These are phyloP conservation scores for Claviceps fusiformis DNA, from an alignment of 2,329 filamentous ascomycete genomes.

Conservation along the genomic window DNA sequence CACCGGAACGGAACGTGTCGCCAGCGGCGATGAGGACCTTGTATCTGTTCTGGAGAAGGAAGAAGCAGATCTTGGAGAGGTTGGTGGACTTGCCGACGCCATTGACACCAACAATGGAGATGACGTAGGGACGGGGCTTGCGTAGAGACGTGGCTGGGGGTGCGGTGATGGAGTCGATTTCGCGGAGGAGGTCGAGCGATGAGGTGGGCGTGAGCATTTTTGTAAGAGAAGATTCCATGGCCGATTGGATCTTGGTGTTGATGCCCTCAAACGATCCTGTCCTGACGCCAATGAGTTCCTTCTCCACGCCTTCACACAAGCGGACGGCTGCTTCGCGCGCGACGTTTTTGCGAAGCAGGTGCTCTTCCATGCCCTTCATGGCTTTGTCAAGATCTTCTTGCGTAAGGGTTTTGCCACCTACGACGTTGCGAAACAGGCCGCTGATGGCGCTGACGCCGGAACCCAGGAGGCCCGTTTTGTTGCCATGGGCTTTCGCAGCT, in stretches of 20 bases:
- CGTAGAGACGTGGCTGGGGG: conserved; percentile 50
- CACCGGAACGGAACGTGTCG: conserved; percentile 93
- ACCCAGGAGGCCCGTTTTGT: conserved; percentile 55
- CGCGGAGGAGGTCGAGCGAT: conserved; percentile 84
- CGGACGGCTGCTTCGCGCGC: conserved; percentile 86
- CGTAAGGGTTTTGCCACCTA: conserved; percentile 85
- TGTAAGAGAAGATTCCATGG: conserved; percentile 82
- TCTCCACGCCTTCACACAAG: conserved; percentile 81
- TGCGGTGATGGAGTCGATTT: conserved; percentile 68
- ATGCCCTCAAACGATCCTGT: conserved; percentile 86
- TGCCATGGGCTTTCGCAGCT: conserved; percentile 28
- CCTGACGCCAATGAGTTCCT: conserved; percentile 78
- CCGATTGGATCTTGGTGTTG: conserved; percentile 66
- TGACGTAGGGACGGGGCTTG: conserved; percentile 73
- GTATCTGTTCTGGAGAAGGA: conserved; percentile 93
- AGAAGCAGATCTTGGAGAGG: conserved; percentile 94
- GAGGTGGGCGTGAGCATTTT: conserved; percentile 95
- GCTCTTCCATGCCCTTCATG: conserved; percentile 91
- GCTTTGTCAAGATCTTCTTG: conserved; percentile 83
- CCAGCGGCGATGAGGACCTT: conserved; percentile 87
- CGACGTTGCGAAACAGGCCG: conserved; percentile 83
- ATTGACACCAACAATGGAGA: conserved; percentile 96
- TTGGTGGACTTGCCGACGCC: conserved; percentile 98
- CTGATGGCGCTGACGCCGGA: conserved; percentile 71
- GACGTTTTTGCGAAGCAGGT: conserved; percentile 89